A percentile compares a stretch with the other conserved stretches of the same genome.
These are phyloP conservation scores for Corylus avellana DNA, from an alignment of 306 rosid genomes.

Conservation along the genomic window DNA sequence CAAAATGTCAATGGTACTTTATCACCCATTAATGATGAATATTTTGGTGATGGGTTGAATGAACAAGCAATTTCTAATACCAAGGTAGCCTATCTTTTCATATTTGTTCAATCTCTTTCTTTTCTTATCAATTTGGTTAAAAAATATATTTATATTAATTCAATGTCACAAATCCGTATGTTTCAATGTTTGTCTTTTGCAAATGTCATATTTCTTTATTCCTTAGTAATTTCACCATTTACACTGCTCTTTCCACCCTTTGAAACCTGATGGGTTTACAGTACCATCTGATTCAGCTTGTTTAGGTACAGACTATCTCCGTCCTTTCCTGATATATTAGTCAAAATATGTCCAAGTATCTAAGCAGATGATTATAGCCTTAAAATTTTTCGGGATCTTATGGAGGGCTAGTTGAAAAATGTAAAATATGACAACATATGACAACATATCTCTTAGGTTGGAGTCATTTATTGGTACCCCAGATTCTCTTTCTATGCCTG, in stretches of 20 bases:
- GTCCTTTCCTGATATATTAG: background rate
- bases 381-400: background rate
- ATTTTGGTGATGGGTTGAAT: conserved; percentile 33
- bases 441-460: background rate
- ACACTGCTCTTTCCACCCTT: background rate
- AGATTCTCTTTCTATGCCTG: background rate
- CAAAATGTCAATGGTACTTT: conserved; percentile 27
- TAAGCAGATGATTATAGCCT: background rate
- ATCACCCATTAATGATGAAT: conserved; percentile 21
- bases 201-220: background rate
- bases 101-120: background rate
- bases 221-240: no score
- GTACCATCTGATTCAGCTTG: background rate
- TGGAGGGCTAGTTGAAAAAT: background rate
- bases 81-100: conserved; percentile 36
- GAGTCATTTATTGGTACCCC: background rate
- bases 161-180: background rate
- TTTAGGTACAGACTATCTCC: background rate
- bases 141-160: background rate
- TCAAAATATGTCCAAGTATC: background rate
- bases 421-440: background rate
- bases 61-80: conserved; percentile 29
- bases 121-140: background rate
- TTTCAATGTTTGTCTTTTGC: background rate
- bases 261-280: background rate